phyloP scores from a whole-genome alignment of 2,329 filamentous ascomycete species.

The Fusarium ramigenum region DNA sequence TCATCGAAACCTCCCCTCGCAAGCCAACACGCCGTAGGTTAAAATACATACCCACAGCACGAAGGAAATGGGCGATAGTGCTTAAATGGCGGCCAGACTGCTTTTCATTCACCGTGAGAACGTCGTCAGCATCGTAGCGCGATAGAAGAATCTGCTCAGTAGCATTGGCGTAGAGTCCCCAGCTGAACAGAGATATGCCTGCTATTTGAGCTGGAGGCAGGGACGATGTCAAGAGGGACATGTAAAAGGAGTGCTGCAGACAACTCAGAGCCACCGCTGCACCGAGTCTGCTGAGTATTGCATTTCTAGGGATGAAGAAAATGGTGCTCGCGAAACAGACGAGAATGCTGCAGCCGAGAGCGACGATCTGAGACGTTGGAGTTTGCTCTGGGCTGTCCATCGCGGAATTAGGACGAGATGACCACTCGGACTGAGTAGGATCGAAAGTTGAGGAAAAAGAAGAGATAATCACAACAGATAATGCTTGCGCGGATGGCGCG shows the following conservation, averaged over 20 bases:
- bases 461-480: neutral
- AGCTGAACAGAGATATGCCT: neutral
- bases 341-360: neutral
- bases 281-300: neutral
- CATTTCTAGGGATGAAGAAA: neutral
- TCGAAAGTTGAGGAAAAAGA: neutral
- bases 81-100: accelerated
- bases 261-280: neutral
- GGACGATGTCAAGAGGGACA: neutral
- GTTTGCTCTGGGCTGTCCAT: neutral
- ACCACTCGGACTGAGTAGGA: neutral
- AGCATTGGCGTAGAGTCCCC: neutral
- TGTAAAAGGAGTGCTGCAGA: neutral
- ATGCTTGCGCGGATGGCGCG: neutral
- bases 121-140: neutral
- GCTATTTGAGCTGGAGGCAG: neutral
- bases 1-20: neutral
- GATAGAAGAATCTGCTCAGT: neutral
- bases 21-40: neutral
- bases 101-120: accelerated
- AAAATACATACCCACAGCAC: neutral
- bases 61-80: neutral
- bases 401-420: accelerated
- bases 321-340: neutral
- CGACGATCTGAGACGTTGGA: neutral